Conservation (phyloP, 1,139 yeast genomes). For the Suhomyces maxii region DNA sequence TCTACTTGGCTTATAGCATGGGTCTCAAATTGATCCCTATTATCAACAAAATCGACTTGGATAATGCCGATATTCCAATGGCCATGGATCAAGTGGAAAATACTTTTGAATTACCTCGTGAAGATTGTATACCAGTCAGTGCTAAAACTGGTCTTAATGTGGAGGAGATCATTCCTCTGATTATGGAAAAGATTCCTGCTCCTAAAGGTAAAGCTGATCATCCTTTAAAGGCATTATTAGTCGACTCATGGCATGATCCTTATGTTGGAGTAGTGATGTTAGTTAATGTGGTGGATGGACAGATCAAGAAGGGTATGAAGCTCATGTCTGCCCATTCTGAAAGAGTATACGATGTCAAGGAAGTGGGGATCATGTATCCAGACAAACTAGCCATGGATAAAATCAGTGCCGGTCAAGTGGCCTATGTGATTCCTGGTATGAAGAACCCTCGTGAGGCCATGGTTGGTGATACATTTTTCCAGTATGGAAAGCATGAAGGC, state of each 20-base stretch:
- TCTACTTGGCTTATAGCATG: slow-evolving; percentile 84
- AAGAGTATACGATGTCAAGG: slow-evolving; percentile 79
- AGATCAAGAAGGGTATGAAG: slow-evolving; percentile 69
- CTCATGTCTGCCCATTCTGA: slow-evolving; percentile 77
- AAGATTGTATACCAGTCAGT: slow-evolving; percentile 81
- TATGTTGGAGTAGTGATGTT: slow-evolving; percentile 91
- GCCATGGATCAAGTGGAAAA: slow-evolving; percentile 82
- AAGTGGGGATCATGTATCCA: slow-evolving; percentile 95
- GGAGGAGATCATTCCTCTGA: slow-evolving; percentile 71
- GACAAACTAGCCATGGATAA: slow-evolving; percentile 65
- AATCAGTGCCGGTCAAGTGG: slow-evolving; percentile 89
- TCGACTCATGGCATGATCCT: slow-evolving; percentile 96
- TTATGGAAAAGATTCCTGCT: slow-evolving; percentile 72
- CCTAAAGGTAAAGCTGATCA: slow-evolving; percentile 55
- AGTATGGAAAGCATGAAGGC: slow-evolving; percentile 56
- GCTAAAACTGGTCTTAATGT: slow-evolving; percentile 91
- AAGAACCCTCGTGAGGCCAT: slow-evolving; percentile 82
- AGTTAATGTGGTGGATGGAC: slow-evolving; percentile 83
- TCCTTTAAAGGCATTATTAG: slow-evolving; percentile 77
- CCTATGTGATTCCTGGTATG: slow-evolving; percentile 92
- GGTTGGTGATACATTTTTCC: slow-evolving; percentile 88
- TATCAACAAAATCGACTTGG: slow-evolving; percentile 88
- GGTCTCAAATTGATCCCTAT: slow-evolving; percentile 83
- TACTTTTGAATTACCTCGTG: slow-evolving; percentile 75
- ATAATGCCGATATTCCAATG: slow-evolving; percentile 78